Evolutionary conservation across 2,329 filamentous ascomycete species (phyloP), one percentile per base, ranked within the genome.

Genomic region (Penicillium sclerotigenum): DNA sequence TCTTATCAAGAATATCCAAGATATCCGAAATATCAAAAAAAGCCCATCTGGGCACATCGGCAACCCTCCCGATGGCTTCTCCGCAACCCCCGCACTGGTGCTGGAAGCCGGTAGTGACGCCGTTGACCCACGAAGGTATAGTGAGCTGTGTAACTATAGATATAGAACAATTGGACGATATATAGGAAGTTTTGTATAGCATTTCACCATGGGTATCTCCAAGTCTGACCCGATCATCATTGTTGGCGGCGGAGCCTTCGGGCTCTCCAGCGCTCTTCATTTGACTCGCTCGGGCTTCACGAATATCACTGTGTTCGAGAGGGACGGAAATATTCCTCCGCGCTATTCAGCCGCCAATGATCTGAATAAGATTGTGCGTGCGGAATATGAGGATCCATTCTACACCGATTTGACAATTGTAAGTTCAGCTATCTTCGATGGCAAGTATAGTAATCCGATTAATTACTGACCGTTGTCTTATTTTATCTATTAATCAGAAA

Each of bases 351-450:
- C 82, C 0, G 83, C 78, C 20, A 83, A 83, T 56, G 82, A 86
- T 59, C 65, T 86, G 26, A 86, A 86, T 66, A 86, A 86, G 68
- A 85, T 86, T 53, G 74, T 86, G 34, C 77, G 83, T 2, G 81
- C 79, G 5, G 82, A 85, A 59, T 85, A 85, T 56, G 80, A 83
- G 58, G 81, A 84, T 56, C 72, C 75, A 0, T 83, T 82, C 53
- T 85, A 86, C 56, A 81, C 81, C 0, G 73, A 82, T 2, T 64
- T 84, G 41, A 78, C 82, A 1, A 70, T 83, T 52, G 80, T 81
- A 68, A 56, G 74, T 61, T 61, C 26, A 4, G 4, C 13, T 20
- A 42, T 46, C 16, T 40, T 13, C 26, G 5, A 24, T 10, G 18
- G 1, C n/a, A 14, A 47, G 13, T 47, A 31, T 47, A 26, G 16